phyloP scores from a whole-genome alignment of 805 yeast species.

The Cyberlindnera veronae region DNA sequence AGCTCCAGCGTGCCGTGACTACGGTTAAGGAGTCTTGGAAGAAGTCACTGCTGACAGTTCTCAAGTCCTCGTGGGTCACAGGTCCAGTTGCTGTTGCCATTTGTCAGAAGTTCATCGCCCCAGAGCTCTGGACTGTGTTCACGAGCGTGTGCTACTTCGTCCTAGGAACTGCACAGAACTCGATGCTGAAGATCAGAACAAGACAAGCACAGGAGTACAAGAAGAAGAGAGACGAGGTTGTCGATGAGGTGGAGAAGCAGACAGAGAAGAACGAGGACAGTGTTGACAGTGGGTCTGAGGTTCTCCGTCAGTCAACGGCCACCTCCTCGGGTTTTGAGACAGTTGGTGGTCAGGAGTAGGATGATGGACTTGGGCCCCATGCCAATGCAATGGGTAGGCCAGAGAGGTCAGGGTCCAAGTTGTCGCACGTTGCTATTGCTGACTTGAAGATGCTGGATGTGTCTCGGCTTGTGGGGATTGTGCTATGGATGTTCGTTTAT shows the following conservation, averaged over 20 bases:
- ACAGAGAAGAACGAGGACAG: slow-evolving; percentile 7
- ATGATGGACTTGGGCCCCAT: too few species aligned
- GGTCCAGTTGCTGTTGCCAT: slow-evolving; percentile 47
- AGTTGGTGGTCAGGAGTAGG: neutral
- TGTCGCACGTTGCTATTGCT: neutral
- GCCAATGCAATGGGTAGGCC: too few species aligned
- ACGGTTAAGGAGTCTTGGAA: slow-evolving; percentile 31
- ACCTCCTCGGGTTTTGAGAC: slow-evolving; percentile 1
- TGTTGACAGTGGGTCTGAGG: slow-evolving; percentile 15
- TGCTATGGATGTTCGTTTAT: slow-evolving; percentile 10
- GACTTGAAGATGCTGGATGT: slow-evolving; percentile 3
- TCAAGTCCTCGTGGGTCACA: slow-evolving; percentile 52
- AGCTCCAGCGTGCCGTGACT: slow-evolving; percentile 12
- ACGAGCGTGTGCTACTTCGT: slow-evolving; percentile 55
- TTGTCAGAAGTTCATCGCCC: slow-evolving; percentile 55
- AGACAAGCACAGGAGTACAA: slow-evolving; percentile 21
- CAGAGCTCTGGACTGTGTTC: slow-evolving; percentile 63
- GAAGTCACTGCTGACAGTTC: slow-evolving; percentile 42
- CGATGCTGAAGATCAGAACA: slow-evolving; percentile 42
- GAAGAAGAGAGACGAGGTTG: slow-evolving; percentile 23
- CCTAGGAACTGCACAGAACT: slow-evolving; percentile 60
- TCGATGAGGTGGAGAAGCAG: slow-evolving; percentile 17
- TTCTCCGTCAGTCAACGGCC: slow-evolving; percentile 8
- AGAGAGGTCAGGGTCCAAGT: slow-evolving; percentile 1
- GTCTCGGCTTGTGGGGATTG: slow-evolving; percentile 8